Evolutionary conservation across 2,329 filamentous ascomycete genomes (phyloP).

Genomic region (Fusarium redolens): DNA sequence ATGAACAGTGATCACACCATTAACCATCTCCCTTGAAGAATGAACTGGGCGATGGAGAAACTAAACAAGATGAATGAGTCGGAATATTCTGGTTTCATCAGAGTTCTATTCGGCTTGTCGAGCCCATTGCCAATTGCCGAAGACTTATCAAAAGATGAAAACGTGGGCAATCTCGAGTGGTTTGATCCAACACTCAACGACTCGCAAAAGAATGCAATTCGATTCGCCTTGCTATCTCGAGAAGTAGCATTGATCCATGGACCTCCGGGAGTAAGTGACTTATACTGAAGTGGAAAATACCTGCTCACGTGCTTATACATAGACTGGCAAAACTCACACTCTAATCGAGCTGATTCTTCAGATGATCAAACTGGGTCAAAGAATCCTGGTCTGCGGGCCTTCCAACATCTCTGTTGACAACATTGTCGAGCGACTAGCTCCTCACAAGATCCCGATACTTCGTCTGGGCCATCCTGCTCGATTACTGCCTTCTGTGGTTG

Average conservation of each 20-base stretch:
- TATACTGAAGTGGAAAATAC: neutral
- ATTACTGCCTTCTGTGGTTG: conserved; percentile 86
- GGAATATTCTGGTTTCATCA: conserved; percentile 69
- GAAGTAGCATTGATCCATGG: conserved; percentile 94
- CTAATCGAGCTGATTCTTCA: conserved; percentile 96
- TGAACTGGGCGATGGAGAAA: conserved; percentile 72
- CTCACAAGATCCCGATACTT: conserved; percentile 86
- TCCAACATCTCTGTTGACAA: conserved; percentile 99
- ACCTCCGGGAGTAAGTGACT: conserved; percentile 77
- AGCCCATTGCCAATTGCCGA: conserved; percentile 61
- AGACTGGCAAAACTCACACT: conserved; percentile 96
- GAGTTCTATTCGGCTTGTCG: conserved; percentile 71
- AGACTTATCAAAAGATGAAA: conserved; percentile 56
- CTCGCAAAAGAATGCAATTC: conserved; percentile 74
- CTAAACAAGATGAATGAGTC: conserved; percentile 67
- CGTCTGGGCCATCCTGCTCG: conserved; percentile 93
- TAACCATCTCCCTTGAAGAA: conserved; percentile 53
- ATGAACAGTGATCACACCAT: neutral
- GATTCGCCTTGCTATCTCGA: conserved; percentile 84
- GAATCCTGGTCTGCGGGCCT: conserved; percentile 92
- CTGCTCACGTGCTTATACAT: conserved; percentile 8
- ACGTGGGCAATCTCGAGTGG: conserved; percentile 65
- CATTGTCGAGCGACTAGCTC: conserved; percentile 90
- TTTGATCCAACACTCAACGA: conserved; percentile 71
- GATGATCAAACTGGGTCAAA: conserved; percentile 76